Conservation (phyloP, 1,139 yeast species). For the Chernovozyma aurita region DNA sequence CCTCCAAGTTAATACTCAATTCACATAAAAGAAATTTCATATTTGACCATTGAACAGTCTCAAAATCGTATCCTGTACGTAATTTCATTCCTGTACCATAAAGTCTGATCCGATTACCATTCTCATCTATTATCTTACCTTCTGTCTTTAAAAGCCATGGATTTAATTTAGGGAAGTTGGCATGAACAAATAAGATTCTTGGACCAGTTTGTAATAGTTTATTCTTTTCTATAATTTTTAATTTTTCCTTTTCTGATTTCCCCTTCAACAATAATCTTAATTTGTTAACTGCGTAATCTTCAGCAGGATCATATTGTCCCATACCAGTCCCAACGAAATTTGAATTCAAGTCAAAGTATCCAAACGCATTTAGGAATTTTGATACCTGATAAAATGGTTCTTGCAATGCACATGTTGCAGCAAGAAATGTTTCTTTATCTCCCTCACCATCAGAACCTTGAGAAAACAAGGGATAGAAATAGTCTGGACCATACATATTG, state of each 20-base stretch:
- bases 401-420: slow-evolving; percentile 65
- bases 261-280: slow-evolving; percentile 6
- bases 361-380: slow-evolving; percentile 50
- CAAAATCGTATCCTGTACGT: slow-evolving; percentile 56
- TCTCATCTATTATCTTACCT: slow-evolving; percentile 37
- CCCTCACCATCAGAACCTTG: slow-evolving; percentile 90
- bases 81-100: slow-evolving; percentile 52
- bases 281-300: slow-evolving; percentile 37
- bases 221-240: slow-evolving; percentile 8
- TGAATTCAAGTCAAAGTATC: slow-evolving; percentile 38
- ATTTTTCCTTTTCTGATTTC: slow-evolving; percentile 10
- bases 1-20: slow-evolving; percentile 38
- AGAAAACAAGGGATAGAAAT: slow-evolving; percentile 77
- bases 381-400: slow-evolving; percentile 68
- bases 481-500: slow-evolving; percentile 73
- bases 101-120: slow-evolving; percentile 45
- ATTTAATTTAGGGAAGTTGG: slow-evolving; percentile 62
- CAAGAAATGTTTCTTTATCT: slow-evolving; percentile 83
- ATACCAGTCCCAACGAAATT: slow-evolving; percentile 61
- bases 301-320: slow-evolving; percentile 69
- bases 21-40: slow-evolving; percentile 58
- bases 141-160: slow-evolving; percentile 47
- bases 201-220: slow-evolving; percentile 28
- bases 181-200: slow-evolving; percentile 54
- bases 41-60: slow-evolving; percentile 55